These are phyloP conservation scores for Beta vulgaris DNA, from an alignment of 148 eudicot species.

Conservation along the genomic window DNA sequence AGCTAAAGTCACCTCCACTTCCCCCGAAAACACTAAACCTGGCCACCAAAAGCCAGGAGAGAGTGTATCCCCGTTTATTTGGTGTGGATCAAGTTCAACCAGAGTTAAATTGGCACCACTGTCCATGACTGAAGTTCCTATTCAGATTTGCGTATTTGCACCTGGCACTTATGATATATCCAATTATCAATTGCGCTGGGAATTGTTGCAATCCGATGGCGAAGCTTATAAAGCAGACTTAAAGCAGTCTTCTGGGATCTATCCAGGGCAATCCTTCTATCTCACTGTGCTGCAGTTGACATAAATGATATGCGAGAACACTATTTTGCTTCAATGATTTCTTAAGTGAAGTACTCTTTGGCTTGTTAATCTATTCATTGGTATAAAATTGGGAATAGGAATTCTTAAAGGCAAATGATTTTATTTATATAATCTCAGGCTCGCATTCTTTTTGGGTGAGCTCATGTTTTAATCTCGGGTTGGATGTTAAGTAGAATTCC, in stretches of 20 bases:
- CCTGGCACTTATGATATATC: slow-evolving; percentile 86
- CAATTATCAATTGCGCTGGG: slow-evolving; percentile 69
- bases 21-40: slow-evolving; percentile 17
- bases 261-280: slow-evolving; percentile 65
- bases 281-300: slow-evolving; percentile 64
- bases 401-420: not conserved
- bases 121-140: slow-evolving; percentile 61
- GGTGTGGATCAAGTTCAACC: slow-evolving; percentile 82
- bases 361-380: slow-evolving; percentile 2
- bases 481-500: too few species aligned
- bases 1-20: slow-evolving; percentile 42
- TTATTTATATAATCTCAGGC: too few species aligned
- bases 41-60: slow-evolving; percentile 34
- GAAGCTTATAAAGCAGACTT: slow-evolving; percentile 23
- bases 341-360: not conserved
- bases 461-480: too few species aligned
- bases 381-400: not conserved
- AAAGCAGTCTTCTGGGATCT: slow-evolving; percentile 55
- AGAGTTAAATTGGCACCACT: slow-evolving; percentile 47
- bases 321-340: not conserved
- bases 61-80: slow-evolving; percentile 64
- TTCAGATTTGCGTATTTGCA: slow-evolving; percentile 66
- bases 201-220: slow-evolving; percentile 25
- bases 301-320: slow-evolving; percentile 26
- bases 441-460: too few species aligned